A percentile compares a stretch with the other conserved stretches of the same genome.
These are phyloP conservation scores for Gossypioides kirkii DNA, from an alignment of 345 rosid genomes.

Conservation along the genomic window DNA sequence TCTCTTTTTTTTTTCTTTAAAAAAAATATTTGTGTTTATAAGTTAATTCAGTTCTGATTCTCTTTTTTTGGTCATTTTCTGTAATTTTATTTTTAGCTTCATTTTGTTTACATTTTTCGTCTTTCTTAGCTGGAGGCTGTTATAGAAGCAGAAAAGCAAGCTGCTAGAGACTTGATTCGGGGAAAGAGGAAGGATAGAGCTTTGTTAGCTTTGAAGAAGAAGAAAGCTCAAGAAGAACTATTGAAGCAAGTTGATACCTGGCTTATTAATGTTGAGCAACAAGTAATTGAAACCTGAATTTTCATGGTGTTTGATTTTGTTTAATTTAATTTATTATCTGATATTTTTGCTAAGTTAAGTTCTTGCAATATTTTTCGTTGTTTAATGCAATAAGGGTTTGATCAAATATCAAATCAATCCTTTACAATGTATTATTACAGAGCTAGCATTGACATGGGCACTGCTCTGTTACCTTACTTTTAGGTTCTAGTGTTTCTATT, in stretches of 20 bases:
- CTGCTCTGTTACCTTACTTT: background rate
- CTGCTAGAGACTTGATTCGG: slow-evolving; percentile 72
- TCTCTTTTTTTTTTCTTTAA: background rate
- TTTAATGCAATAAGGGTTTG: background rate
- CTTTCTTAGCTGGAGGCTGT: slow-evolving; percentile 61
- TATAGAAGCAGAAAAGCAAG: slow-evolving; percentile 90
- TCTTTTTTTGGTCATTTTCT: slow-evolving; percentile 5
- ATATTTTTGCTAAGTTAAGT: background rate
- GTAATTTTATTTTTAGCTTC: background rate
- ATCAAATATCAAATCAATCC: background rate
- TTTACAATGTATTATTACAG: background rate
- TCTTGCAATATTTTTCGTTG: background rate
- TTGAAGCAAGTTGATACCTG: slow-evolving; percentile 88
- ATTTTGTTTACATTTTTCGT: background rate
- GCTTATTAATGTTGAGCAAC: slow-evolving; percentile 96
- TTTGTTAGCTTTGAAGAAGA: slow-evolving; percentile 88
- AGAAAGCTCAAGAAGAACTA: slow-evolving; percentile 82
- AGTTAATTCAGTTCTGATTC: background rate
- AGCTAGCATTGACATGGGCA: background rate
- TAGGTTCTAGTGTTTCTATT: background rate
- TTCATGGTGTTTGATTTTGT: background rate
- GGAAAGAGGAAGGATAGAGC: slow-evolving; percentile 91
- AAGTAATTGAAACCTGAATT: slow-evolving; percentile 35
- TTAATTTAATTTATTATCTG: background rate
- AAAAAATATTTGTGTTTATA: background rate